Conservation (phyloP, 2,329 filamentous ascomycete genomes). For the Pseudocercospora fuligena region DNA sequence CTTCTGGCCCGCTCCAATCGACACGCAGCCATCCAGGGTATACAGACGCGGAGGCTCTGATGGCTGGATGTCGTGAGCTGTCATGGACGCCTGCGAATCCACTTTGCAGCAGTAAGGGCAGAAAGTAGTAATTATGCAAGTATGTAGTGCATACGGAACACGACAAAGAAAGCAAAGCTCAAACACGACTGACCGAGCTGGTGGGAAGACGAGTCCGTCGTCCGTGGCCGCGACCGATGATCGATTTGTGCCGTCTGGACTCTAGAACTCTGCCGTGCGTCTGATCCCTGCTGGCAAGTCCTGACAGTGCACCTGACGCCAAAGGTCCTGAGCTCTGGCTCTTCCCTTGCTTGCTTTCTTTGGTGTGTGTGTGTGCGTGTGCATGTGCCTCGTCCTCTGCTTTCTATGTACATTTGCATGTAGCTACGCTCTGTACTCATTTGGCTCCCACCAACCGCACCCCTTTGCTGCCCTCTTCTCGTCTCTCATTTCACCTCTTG, state of each 20-base stretch:
- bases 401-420: not conserved
- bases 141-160: not conserved
- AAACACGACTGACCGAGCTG: not conserved
- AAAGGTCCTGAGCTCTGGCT: not conserved
- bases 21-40: not conserved
- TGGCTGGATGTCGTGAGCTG: constrained; percentile 9
- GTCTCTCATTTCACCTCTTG: constrained; percentile 21
- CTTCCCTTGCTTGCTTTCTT: constrained; percentile 3
- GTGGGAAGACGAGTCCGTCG: not conserved
- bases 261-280: constrained; percentile 8
- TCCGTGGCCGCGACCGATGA: not conserved
- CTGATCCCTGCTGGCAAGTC: constrained; percentile 5
- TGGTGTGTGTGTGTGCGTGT: not conserved
- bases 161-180: not conserved
- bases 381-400: not conserved
- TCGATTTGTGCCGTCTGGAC: not conserved
- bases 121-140: not conserved
- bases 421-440: not conserved
- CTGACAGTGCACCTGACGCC: not conserved
- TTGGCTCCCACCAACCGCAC: not conserved
- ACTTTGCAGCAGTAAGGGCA: not conserved
- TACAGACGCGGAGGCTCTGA: not conserved
- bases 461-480: constrained; percentile 12
- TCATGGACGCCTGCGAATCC: not conserved
- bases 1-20: constrained; percentile 6